Evolutionary conservation across 352 stramenopile species (phyloP).

Genomic region (Globisporangium radiosum): DNA sequence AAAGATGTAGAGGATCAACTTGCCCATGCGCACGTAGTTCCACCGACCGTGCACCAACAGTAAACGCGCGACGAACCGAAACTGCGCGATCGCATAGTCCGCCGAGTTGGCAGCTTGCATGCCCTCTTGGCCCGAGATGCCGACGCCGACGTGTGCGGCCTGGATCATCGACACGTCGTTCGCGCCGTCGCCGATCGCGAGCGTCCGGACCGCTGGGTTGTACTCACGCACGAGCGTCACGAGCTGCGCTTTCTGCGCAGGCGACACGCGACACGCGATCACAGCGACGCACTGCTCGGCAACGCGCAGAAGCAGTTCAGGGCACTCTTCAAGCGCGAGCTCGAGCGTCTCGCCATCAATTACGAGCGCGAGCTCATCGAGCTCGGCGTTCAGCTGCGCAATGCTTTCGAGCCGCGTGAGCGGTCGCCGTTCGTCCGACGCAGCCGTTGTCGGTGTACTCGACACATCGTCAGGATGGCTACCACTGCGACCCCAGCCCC

Average conservation of each 20-base stretch:
- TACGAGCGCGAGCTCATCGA: constrained; percentile 52
- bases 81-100: constrained; percentile 94
- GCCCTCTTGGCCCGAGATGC: constrained; percentile 91
- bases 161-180: constrained; percentile 98
- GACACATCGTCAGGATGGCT: not conserved
- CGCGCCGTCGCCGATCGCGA: constrained; percentile 92
- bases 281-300: constrained; percentile 85
- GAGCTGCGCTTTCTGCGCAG: constrained; percentile 91
- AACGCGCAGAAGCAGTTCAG: constrained; percentile 63
- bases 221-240: constrained; percentile 90
- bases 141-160: constrained; percentile 88
- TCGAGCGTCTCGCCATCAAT: constrained; percentile 83
- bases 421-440: constrained; percentile 19
- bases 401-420: constrained; percentile 69
- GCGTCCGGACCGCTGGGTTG: constrained; percentile 71
- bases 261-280: constrained; percentile 91
- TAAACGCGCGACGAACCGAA: constrained; percentile 88
- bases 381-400: constrained; percentile 29
- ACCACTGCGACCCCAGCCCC: not conserved
- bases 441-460: constrained; percentile 1
- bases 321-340: constrained; percentile 66
- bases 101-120: constrained; percentile 93
- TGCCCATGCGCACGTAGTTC: constrained; percentile 92
- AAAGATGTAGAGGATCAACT: constrained; percentile 92
- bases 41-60: constrained; percentile 91